Conservation (phyloP, 108 stramenopile species). For the Skeletonema marinoi region DNA sequence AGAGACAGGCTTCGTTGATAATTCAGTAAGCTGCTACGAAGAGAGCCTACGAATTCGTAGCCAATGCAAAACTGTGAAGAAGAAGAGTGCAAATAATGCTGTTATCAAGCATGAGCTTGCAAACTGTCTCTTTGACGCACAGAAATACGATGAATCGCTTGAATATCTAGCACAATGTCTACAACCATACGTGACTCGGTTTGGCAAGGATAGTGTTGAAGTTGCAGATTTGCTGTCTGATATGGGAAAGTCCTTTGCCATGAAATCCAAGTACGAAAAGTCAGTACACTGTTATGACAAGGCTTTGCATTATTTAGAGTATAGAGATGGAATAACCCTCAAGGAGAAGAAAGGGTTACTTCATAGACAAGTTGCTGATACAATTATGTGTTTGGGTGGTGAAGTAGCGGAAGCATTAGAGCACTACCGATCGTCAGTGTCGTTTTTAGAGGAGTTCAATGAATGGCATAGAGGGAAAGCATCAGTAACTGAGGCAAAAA, state of each 20-base stretch:
- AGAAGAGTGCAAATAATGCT: slow-evolving; percentile 26
- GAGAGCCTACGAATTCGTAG: slow-evolving; percentile 28
- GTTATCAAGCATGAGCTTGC: slow-evolving; percentile 21
- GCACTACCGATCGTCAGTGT: slow-evolving; percentile 45
- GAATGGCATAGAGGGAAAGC: slow-evolving; percentile 9
- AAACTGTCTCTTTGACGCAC: slow-evolving; percentile 14
- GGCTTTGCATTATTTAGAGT: slow-evolving; percentile 45
- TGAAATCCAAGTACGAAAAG: slow-evolving; percentile 25
- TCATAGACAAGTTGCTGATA: slow-evolving; percentile 40
- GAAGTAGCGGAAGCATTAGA: slow-evolving; percentile 42
- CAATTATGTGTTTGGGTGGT: slow-evolving; percentile 33
- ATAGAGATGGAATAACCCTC: slow-evolving; percentile 22
- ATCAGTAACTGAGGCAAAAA: slow-evolving; percentile 18
- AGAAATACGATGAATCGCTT: slow-evolving; percentile 35
- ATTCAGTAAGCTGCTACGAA: slow-evolving; percentile 22
- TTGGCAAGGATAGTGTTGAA: slow-evolving; percentile 45
- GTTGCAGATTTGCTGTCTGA: slow-evolving; percentile 39
- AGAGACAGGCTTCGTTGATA: slow-evolving; percentile 1
- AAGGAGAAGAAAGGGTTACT: slow-evolving; percentile 43
- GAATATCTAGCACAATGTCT: slow-evolving; percentile 35
- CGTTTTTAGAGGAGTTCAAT: slow-evolving; percentile 37
- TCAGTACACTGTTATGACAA: slow-evolving; percentile 41
- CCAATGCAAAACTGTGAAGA: slow-evolving; percentile 17
- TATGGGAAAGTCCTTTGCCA: slow-evolving; percentile 42
- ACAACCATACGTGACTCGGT: slow-evolving; percentile 27